Percentiles rank a stretch among this genome's conserved stretches.
Conservation (phyloP, 1,139 yeast genomes). For the Yamadazyma trypodendri region DNA sequence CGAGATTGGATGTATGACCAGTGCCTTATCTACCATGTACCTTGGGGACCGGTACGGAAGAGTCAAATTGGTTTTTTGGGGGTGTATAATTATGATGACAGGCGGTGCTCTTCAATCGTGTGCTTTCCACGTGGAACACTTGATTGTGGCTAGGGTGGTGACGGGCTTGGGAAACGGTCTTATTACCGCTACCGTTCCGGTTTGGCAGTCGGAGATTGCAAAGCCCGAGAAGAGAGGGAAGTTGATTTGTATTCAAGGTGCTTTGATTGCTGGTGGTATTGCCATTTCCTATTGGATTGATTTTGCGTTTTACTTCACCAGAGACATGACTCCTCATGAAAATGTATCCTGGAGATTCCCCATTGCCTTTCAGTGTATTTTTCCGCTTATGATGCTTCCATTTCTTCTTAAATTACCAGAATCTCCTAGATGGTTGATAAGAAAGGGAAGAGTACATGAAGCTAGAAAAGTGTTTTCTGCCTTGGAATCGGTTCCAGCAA, state of each 20-base stretch:
- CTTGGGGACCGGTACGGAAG: constrained; percentile 38
- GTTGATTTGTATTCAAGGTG: constrained; percentile 36
- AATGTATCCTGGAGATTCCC: constrained; percentile 45
- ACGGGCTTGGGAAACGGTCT: constrained; percentile 45
- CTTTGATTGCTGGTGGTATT: constrained; percentile 39
- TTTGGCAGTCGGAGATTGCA: constrained; percentile 39
- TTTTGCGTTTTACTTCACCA: constrained; percentile 41
- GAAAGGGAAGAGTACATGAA: constrained; percentile 41
- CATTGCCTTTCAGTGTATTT: constrained; percentile 43
- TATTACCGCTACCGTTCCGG: constrained; percentile 39
- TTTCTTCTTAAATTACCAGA: constrained; percentile 42
- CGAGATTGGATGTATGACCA: constrained; percentile 37
- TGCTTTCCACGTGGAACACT: constrained; percentile 31
- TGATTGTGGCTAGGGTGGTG: constrained; percentile 41
- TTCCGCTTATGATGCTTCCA: constrained; percentile 30
- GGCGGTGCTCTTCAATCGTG: constrained; percentile 40
- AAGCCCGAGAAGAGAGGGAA: constrained; percentile 35
- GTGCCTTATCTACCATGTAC: constrained; percentile 34
- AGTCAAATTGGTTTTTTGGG: constrained; percentile 29
- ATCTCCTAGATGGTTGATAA: constrained; percentile 51
- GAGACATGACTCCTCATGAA: constrained; percentile 13
- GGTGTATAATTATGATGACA: constrained; percentile 30
- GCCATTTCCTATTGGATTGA: constrained; percentile 46
- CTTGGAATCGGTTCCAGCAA: constrained; percentile 34
- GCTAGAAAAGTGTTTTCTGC: constrained; percentile 50